Conservation (phyloP, 768 basidiomycete genomes). For the Boletus tylopilopsis region DNA sequence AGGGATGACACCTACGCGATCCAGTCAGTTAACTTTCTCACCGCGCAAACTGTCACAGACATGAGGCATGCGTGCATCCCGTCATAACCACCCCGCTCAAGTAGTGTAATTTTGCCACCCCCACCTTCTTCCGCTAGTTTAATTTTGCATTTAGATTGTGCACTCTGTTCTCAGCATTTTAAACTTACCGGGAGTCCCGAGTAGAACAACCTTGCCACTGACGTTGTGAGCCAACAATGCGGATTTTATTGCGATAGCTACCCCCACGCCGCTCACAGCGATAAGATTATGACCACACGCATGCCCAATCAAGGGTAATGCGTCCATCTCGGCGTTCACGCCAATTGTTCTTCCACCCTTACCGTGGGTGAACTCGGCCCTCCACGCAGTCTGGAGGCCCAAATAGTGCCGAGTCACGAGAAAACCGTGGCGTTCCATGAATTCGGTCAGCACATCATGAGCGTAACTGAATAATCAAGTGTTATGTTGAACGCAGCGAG, state of each 20-base stretch:
- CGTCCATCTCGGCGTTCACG: slow-evolving; percentile 76
- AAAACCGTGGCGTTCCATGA: slow-evolving; percentile 68
- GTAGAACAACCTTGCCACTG: slow-evolving; percentile 63
- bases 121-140: slow-evolving; percentile 70
- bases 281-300: slow-evolving; percentile 85
- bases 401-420: slow-evolving; percentile 68
- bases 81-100: slow-evolving; percentile 72
- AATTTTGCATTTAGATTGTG: slow-evolving; percentile 1
- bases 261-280: slow-evolving; percentile 70
- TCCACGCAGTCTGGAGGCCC: slow-evolving; percentile 72
- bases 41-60: slow-evolving; percentile 33
- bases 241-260: slow-evolving; percentile 69
- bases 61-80: slow-evolving; percentile 83
- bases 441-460: slow-evolving; percentile 63
- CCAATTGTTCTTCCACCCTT: slow-evolving; percentile 63
- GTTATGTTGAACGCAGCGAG: slow-evolving; percentile 6
- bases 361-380: slow-evolving; percentile 63
- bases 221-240: slow-evolving; percentile 61
- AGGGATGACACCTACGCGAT: slow-evolving; percentile 65
- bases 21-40: slow-evolving; percentile 13
- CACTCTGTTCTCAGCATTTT: not conserved
- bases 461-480: slow-evolving; percentile 48
- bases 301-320: slow-evolving; percentile 52
- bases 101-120: slow-evolving; percentile 71
- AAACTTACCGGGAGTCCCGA: slow-evolving; percentile 69